Conservation (phyloP, 1,139 yeast genomes). For the Saccharomyces hybrid region DNA sequence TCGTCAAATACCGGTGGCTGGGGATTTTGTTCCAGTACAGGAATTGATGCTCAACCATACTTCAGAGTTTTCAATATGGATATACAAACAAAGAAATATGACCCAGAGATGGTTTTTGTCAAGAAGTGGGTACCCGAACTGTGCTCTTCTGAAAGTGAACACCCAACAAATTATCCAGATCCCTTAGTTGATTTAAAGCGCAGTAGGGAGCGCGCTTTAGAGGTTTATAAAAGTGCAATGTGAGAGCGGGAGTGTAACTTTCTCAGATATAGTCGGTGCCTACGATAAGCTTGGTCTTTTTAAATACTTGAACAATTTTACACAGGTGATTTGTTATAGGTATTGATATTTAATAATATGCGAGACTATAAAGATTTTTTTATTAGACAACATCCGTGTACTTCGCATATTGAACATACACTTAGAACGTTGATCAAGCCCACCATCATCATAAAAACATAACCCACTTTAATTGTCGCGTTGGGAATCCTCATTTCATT, state of each 20-base stretch:
- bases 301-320: too few species aligned
- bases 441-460: too few species aligned
- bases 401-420: too few species aligned
- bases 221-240: background rate
- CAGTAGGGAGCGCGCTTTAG: background rate
- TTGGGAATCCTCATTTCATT: too few species aligned
- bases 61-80: slow-evolving; percentile 49
- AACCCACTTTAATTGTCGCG: too few species aligned
- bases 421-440: too few species aligned
- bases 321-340: too few species aligned
- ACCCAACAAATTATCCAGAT: background rate
- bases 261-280: too few species aligned
- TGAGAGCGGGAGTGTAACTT: background rate
- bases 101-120: slow-evolving; percentile 41
- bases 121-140: slow-evolving; percentile 47
- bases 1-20: slow-evolving; percentile 52
- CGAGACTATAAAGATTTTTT: too few species aligned
- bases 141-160: background rate
- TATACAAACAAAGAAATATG: slow-evolving; percentile 44
- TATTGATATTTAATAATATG: too few species aligned
- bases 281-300: too few species aligned
- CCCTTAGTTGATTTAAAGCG: background rate
- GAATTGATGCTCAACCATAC: slow-evolving; percentile 50
- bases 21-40: slow-evolving; percentile 48
- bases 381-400: too few species aligned